Evolutionary conservation across 495 filamentous ascomycete genomes (phyloP).

Genomic region (Penicillium paradoxum): DNA sequence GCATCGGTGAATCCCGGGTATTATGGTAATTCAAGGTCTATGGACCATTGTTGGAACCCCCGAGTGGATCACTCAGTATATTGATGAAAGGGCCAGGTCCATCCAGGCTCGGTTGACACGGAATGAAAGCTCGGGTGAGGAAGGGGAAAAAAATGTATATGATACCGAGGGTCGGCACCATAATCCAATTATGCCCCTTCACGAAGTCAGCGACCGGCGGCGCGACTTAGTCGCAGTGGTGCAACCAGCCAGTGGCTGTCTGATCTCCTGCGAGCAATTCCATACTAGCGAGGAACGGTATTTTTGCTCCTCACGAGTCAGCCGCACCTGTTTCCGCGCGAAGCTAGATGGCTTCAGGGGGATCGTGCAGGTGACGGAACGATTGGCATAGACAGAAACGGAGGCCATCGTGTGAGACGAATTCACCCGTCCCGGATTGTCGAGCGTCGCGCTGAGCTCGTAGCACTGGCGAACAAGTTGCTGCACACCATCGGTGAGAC

Average conservation of each 20-base stretch:
- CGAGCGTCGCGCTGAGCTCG: conserved; percentile 36
- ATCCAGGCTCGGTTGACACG: not conserved
- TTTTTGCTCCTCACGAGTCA: conserved; percentile 32
- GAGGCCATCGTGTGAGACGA: conserved; percentile 19
- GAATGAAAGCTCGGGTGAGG: not conserved
- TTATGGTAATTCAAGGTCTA: not conserved
- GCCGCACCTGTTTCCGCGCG: conserved; percentile 27
- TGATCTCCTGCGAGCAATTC: conserved; percentile 24
- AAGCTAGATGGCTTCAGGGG: conserved; percentile 30
- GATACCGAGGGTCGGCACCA: not conserved
- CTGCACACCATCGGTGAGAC: conserved; percentile 48
- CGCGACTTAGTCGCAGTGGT: conserved; percentile 18
- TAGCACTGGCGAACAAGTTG: conserved; percentile 51
- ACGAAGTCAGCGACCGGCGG: conserved; percentile 27
- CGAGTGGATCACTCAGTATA: not conserved
- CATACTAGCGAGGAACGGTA: conserved; percentile 23
- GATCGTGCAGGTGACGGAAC: conserved; percentile 20
- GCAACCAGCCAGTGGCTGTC: conserved; percentile 17
- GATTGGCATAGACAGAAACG: conserved; percentile 11
- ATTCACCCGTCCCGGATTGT: conserved; percentile 21
- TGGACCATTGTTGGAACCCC: not conserved
- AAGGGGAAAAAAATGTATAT: not conserved
- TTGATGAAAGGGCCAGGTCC: not conserved
- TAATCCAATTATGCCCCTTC: not conserved
- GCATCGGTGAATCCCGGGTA: no score